These are phyloP conservation scores for Pseudofabraea citricarpa DNA, from an alignment of 2,329 filamentous ascomycete genomes.

Conservation along the genomic window DNA sequence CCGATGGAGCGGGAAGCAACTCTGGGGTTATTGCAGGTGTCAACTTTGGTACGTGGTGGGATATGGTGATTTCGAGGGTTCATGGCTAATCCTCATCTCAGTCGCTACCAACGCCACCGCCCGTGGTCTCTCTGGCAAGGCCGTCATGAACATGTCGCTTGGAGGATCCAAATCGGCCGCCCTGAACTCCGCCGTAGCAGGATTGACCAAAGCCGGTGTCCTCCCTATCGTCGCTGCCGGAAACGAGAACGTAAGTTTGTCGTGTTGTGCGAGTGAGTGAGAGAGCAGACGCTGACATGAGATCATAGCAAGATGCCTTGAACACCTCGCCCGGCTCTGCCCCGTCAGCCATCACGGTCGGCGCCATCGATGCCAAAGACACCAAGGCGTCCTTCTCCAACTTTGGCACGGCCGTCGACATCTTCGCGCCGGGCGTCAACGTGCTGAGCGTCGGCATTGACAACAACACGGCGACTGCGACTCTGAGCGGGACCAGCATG, in stretches of 20 bases:
- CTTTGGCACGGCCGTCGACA: constrained; percentile 43
- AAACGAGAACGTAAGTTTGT: constrained; percentile 35
- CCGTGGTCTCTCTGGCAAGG: constrained; percentile 41
- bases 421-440: constrained; percentile 45
- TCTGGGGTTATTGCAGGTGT: constrained; percentile 53
- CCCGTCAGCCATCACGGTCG: constrained; percentile 45
- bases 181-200: constrained; percentile 43
- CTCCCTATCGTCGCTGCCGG: constrained; percentile 50
- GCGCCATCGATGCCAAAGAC: constrained; percentile 38
- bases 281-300: too few species aligned
- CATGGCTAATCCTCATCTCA: too few species aligned
- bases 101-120: constrained; percentile 17
- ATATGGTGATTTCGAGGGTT: too few species aligned
- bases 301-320: constrained; percentile 27
- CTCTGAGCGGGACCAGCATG: constrained; percentile 57
- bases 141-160: constrained; percentile 61
- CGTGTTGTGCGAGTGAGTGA: too few species aligned
- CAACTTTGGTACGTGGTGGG: constrained; percentile 38
- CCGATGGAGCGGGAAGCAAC: constrained; percentile 39
- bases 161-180: constrained; percentile 38
- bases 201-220: constrained; percentile 42
- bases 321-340: constrained; percentile 44
- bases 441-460: constrained; percentile 43
- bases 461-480: constrained; percentile 37
- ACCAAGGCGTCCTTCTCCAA: constrained; percentile 42